Base-by-base conservation (phyloP, 768 basidiomycete species). In the Basidioascus undulatus region DNA sequence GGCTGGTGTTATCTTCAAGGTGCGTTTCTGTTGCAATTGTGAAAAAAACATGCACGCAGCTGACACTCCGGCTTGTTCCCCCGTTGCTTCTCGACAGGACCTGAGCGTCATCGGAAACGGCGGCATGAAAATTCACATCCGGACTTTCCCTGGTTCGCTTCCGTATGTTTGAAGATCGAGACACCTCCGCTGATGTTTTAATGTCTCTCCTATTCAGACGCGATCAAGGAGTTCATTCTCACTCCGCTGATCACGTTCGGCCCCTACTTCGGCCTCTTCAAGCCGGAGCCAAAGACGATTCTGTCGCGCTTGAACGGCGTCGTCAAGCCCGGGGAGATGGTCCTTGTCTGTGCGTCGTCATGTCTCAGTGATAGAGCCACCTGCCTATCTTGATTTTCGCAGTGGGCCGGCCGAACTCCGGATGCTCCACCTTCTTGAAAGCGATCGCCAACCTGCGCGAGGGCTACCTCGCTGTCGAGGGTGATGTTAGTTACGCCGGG, bases 401-500 rank as follows among this genome's bases (percentile, higher is more conserved):
- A 35, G 21, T 11, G n/a, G n/a, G 8, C 34, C 50, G 77, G 76
- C 51, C 51, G 6, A 45, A 45, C 12, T 72, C 79, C 0, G 83
- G 84, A 3, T 87, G 83, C 54, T 72, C 68, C 23, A 82, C 84
- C 0, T 64, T 92, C 37, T 68, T 92, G 40, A 83, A 83, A 56
- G 66, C 68, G 0, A 66, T 89, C 37, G 67, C 83, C 15, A 84
- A 86, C 53, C 71, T 73, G 47, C 68, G 72, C 1, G 60, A 62
- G 3, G 75, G 75, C 44, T 87, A 66, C 49, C 64, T 78, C 42
- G 53, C 60, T 2, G 67, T 87, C 16, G 57, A 70, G 26, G 83
- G 83, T 20, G 62, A 74, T 0, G 67, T 84, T 3, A 60, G 63
- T 35, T 92, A 87, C 51, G 78, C 79, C 52, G 72, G 78, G 1